Evolutionary conservation across 495 filamentous ascomycete species (phyloP).

Genomic region (Trichoderma orchidacearum): DNA sequence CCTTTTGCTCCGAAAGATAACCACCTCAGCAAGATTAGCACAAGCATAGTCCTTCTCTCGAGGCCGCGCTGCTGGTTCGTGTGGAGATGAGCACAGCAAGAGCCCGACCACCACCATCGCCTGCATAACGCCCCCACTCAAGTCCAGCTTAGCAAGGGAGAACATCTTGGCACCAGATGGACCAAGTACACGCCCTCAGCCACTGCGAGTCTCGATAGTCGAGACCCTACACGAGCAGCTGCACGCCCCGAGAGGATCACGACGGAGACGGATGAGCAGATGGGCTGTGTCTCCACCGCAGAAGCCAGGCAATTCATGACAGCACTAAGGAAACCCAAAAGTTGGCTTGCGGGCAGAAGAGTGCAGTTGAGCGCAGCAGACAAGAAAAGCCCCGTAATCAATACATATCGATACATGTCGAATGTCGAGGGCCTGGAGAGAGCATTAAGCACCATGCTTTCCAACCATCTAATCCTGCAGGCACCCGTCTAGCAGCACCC

Average conservation of each 20-base stretch:
- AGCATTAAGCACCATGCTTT: too few species aligned
- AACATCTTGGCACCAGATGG: not conserved
- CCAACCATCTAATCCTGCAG: too few species aligned
- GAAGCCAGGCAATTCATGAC: not conserved
- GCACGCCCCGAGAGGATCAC: not conserved
- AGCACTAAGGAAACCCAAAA: not conserved
- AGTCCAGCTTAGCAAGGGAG: not conserved
- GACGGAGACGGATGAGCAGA: too few species aligned
- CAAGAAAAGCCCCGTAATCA: not conserved
- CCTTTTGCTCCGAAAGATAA: too few species aligned
- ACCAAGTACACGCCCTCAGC: not conserved
- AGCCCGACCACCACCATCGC: not conserved
- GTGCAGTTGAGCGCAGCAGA: not conserved
- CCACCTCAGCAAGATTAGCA: too few species aligned
- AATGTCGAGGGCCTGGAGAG: too few species aligned
- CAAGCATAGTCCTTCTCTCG: too few species aligned
- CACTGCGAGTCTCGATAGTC: not conserved
- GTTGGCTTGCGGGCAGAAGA: not conserved
- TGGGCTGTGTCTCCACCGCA: not conserved
- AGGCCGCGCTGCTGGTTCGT: not conserved
- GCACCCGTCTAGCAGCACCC: not conserved
- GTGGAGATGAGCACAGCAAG: not conserved
- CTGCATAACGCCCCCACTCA: not conserved
- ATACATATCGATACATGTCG: too few species aligned
- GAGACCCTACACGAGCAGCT: too few species aligned